A percentile compares a stretch with the other conserved stretches of the same genome.
phyloP scores from a whole-genome alignment of 768 basidiomycete species.

The Tricholoma bakamatsutake region DNA sequence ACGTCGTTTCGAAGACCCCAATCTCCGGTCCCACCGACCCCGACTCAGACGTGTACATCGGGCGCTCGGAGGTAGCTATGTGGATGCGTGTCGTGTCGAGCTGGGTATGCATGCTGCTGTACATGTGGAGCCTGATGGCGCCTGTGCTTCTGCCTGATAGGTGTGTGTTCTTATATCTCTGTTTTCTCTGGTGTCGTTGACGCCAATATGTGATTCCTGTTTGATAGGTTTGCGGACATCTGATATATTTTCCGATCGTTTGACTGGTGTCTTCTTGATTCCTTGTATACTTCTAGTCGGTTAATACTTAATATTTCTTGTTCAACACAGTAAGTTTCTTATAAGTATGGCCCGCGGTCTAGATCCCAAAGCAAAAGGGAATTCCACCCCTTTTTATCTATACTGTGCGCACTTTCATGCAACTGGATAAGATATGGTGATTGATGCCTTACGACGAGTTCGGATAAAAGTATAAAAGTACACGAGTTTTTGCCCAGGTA shows the following conservation, averaged over 20 bases:
- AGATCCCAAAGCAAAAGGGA: too few relatives aligned
- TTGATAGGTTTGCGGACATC: slow-evolving; percentile 21
- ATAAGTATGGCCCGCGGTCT: not conserved
- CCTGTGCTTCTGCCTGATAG: slow-evolving; percentile 90
- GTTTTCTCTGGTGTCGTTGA: not conserved
- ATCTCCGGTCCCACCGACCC: slow-evolving; percentile 41
- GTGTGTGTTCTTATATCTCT: slow-evolving; percentile 34
- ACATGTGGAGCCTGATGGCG: slow-evolving; percentile 83
- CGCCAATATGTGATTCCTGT: not conserved
- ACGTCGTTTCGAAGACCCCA: slow-evolving; percentile 59
- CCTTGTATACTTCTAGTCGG: not conserved
- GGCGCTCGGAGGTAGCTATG: slow-evolving; percentile 94
- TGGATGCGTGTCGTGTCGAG: slow-evolving; percentile 98
- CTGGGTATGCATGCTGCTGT: slow-evolving; percentile 87
- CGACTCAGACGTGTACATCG: slow-evolving; percentile 82
- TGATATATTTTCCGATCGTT: slow-evolving; percentile 2
- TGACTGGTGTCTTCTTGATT: not conserved
- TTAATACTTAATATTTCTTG: too few relatives aligned
- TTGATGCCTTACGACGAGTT: too few relatives aligned
- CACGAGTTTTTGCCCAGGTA: too few relatives aligned
- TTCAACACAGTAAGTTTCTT: not conserved
- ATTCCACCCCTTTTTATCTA: too few relatives aligned
- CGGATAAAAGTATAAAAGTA: too few relatives aligned
- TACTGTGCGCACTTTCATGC: too few relatives aligned
- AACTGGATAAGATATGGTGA: too few relatives aligned